These are phyloP conservation scores for Yamadazyma aaseri DNA, from an alignment of 1,139 yeast species.

Conservation along the genomic window DNA sequence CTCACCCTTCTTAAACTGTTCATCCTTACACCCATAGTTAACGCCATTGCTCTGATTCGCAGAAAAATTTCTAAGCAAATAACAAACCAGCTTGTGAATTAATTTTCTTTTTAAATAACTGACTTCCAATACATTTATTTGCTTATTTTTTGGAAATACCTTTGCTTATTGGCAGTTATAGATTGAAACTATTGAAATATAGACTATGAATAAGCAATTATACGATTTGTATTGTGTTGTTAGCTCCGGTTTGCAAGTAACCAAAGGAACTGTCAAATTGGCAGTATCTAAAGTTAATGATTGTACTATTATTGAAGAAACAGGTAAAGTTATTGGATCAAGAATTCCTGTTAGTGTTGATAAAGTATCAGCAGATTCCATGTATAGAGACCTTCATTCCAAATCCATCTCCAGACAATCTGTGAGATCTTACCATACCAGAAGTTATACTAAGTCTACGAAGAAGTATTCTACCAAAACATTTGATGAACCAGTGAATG, in stretches of 20 bases:
- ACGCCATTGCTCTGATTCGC: neutral
- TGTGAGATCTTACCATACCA: constrained; percentile 12
- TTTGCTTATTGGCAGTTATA: no score
- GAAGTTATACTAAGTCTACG: constrained; percentile 2
- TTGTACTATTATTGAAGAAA: constrained; percentile 1
- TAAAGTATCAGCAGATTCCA: neutral
- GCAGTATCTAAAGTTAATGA: constrained; percentile 5
- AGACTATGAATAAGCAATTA: constrained; percentile 9
- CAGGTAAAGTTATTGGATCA: constrained; percentile 3
- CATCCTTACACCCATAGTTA: neutral
- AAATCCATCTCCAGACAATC: constrained; percentile 7
- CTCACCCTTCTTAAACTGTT: neutral
- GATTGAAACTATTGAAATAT: neutral
- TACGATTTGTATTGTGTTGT: constrained; percentile 10
- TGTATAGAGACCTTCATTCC: constrained; percentile 10
- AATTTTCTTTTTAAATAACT: constrained; percentile 1
- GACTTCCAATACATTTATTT: constrained; percentile 1
- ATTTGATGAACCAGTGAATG: constrained; percentile 7
- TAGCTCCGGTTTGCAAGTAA: constrained; percentile 6
- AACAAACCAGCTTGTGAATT: constrained; percentile 5
- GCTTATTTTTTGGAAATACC: constrained; percentile 1
- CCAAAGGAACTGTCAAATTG: constrained; percentile 3
- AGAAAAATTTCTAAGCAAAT: constrained; percentile 1
- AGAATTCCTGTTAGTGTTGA: constrained; percentile 2
- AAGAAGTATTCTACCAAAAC: constrained; percentile 16